Conservation (phyloP, 2,329 filamentous ascomycete genomes). For the Achaetomium macrosporum region DNA sequence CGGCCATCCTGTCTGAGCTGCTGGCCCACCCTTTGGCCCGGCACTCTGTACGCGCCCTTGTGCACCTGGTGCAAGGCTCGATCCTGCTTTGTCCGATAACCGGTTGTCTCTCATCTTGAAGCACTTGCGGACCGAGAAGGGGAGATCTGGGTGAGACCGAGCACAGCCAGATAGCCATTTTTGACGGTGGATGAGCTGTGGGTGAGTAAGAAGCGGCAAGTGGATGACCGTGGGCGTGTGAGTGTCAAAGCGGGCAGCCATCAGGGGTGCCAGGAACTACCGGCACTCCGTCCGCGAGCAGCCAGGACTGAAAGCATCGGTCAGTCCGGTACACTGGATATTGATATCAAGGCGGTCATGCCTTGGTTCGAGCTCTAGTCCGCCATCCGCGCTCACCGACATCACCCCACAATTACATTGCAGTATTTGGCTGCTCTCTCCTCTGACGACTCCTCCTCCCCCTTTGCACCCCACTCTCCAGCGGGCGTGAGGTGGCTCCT, state of each 20-base stretch:
- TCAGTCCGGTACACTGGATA: conserved; percentile 11
- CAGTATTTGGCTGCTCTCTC: conserved; percentile 24
- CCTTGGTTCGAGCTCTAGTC: conserved; percentile 9
- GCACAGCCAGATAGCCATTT: background rate
- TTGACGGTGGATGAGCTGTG: background rate
- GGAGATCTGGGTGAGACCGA: background rate
- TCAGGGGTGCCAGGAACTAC: conserved; percentile 1
- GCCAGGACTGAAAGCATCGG: background rate
- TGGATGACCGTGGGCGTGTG: background rate
- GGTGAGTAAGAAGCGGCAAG: background rate
- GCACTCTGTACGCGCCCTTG: background rate
- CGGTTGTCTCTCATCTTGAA: background rate
- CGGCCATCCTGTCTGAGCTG: conserved; percentile 4
- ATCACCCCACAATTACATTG: conserved; percentile 25
- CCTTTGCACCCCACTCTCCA: conserved; percentile 24
- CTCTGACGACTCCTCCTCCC: conserved; percentile 17
- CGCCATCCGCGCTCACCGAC: conserved; percentile 23
- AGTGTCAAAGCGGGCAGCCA: background rate
- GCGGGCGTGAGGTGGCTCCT: conserved; percentile 19
- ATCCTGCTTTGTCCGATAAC: background rate
- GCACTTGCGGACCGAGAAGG: background rate
- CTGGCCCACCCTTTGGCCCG: background rate
- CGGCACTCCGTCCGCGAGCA: background rate
- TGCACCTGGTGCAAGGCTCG: background rate
- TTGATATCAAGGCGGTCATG: conserved; percentile 23